Percentiles rank a stretch among this genome's conserved stretches.
Evolutionary conservation across 805 yeast genomes (phyloP).

Genomic region (Candida saitoana): DNA sequence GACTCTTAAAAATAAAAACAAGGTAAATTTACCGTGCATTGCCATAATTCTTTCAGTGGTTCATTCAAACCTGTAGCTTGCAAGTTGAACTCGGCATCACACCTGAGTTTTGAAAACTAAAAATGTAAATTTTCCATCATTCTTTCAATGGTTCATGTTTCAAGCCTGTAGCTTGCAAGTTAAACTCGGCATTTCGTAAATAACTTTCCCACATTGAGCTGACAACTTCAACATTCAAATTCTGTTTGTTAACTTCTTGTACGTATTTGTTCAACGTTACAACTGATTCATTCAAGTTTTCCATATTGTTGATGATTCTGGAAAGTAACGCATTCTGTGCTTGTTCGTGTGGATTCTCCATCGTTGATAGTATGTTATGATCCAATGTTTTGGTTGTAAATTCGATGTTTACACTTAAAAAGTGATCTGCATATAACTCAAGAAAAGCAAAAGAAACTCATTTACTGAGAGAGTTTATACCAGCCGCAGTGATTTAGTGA

Average conservation of each 20-base stretch:
- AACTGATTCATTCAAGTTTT: conserved; percentile 68
- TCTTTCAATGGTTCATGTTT: conserved; percentile 47
- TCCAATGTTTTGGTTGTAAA: conserved; percentile 2
- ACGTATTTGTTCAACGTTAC: conserved; percentile 58
- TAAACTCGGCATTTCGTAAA: conserved; percentile 64
- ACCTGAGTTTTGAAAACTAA: no score
- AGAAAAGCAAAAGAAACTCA: no score
- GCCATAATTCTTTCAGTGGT: conserved; percentile 30
- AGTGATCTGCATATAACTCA: no score
- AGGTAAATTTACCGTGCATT: no score
- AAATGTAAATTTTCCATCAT: conserved; percentile 5
- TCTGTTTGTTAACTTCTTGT: conserved; percentile 58
- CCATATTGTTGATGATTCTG: conserved; percentile 73
- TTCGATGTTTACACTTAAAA: conserved; percentile 2
- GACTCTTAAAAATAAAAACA: no score
- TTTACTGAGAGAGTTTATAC: no score
- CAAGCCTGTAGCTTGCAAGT: conserved; percentile 62
- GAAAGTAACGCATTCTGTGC: conserved; percentile 71
- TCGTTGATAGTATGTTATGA: conserved; percentile 17
- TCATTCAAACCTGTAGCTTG: conserved; percentile 61
- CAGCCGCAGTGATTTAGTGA: neutral
- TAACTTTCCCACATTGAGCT: conserved; percentile 80
- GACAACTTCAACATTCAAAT: conserved; percentile 65
- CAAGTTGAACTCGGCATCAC: conserved; percentile 61
- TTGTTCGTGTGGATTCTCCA: conserved; percentile 87